Evolutionary conservation across 257 asterid species (phyloP), one percentile per base, ranked within the genome.

Genomic region (Thymus mandschuricus): DNA sequence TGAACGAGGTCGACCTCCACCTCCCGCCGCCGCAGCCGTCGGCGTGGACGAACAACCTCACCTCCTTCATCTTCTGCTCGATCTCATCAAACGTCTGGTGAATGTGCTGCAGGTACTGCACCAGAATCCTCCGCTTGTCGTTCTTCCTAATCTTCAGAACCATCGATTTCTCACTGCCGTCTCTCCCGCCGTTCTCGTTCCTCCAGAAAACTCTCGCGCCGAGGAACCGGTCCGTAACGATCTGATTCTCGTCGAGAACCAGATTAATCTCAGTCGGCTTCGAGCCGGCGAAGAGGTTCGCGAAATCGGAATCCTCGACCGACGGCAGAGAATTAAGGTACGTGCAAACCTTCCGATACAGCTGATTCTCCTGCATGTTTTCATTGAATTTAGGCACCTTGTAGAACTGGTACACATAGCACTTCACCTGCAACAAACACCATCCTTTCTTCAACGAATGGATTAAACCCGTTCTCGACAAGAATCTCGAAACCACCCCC

Each of bases 361-460:
- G 77, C 49, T 89, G 97, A 83, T 93, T 93, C 29, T 91, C 96
- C 86, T 91, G 98, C 92, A 89, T 83, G 84, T 87, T 79, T n/a
- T 84, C 83, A 78, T 93, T 93, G 96, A 89, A 86, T 70, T 86
- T 88, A 0, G 97, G 97, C 12, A 93, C 98, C 58, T 77, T 91
- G 89, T 91, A 93, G 80, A 78, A 85, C 78, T 93, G 98, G 66
- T 87, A 81, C 8, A 83, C 89, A 44, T 85, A 85, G 70, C 81
- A 91, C 63, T 79, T 80, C 15, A 89, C 97, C 51, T 79, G 81
- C 40, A 91, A 34, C n/a, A 66, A 44, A 8, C 84, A 78, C 82
- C 86, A 83, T 76, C 70, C 61, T 70, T 74, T 85, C 80, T 81
- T 89, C 40, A 87, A 27, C 10, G 74, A 50, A 57, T 80, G 75